Evolutionary conservation across 192 early-diverging fungal species (phyloP).

Genomic region (Linnemannia hyalina): DNA sequence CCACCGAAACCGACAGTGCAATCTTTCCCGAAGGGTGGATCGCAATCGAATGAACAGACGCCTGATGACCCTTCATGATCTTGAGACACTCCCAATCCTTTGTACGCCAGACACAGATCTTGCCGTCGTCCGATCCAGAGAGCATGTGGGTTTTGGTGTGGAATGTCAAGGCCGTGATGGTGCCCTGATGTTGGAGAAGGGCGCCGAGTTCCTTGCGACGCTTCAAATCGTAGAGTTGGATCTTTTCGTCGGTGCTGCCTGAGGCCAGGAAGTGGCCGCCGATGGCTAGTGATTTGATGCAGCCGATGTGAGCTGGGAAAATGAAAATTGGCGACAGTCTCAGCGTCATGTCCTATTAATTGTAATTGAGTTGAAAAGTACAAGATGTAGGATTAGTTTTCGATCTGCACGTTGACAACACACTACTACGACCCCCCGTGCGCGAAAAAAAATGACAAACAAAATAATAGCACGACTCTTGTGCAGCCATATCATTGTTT

Average conservation of each 20-base stretch:
- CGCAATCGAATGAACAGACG: constrained; percentile 82
- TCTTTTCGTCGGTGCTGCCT: constrained; percentile 95
- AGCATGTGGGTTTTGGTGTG: constrained; percentile 88
- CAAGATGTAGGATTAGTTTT: too few relatives aligned
- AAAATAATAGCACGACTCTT: background rate
- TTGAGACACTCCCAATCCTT: constrained; percentile 98
- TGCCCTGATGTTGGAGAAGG: constrained; percentile 91
- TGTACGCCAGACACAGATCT: constrained; percentile 89
- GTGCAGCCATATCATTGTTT: background rate
- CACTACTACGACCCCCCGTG: too few relatives aligned
- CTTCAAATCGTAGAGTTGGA: constrained; percentile 92
- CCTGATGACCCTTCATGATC: constrained; percentile 85
- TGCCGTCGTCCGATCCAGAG: constrained; percentile 90
- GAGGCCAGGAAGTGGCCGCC: constrained; percentile 89
- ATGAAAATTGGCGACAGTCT: constrained; percentile 86
- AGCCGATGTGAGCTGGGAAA: constrained; percentile 94
- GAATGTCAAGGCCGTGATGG: constrained; percentile 90
- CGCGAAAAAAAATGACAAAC: background rate
- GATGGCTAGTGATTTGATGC: constrained; percentile 90
- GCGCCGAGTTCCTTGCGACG: constrained; percentile 91
- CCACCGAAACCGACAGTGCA: constrained; percentile 84
- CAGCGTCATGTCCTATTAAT: constrained; percentile 45
- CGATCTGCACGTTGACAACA: too few relatives aligned
- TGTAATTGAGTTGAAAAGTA: too few relatives aligned
- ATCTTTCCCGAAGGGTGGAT: constrained; percentile 97